A percentile compares a stretch with the other conserved stretches of the same genome.
These are phyloP conservation scores for Exophiala alcalophila DNA, from an alignment of 2,329 filamentous ascomycete species.

Conservation along the genomic window DNA sequence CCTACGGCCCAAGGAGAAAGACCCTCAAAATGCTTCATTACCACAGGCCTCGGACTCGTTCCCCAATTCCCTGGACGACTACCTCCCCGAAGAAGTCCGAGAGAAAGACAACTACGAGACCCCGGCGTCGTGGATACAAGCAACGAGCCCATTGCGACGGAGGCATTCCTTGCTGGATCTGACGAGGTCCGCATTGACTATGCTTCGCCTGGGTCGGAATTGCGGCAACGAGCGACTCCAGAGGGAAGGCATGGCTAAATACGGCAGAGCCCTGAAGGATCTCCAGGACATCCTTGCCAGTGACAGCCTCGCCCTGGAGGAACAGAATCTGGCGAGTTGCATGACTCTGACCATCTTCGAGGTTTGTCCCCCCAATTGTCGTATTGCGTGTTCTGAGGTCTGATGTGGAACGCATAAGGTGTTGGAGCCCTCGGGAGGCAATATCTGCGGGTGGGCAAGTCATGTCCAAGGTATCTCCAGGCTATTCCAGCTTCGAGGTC, in stretches of 20 bases:
- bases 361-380: background rate
- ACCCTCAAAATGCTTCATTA: background rate
- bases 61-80: slow-evolving; percentile 3
- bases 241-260: slow-evolving; percentile 13
- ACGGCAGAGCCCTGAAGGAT: slow-evolving; percentile 10
- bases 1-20: background rate
- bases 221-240: slow-evolving; percentile 10
- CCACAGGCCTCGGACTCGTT: slow-evolving; percentile 2
- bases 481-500: slow-evolving; percentile 35
- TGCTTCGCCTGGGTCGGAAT: slow-evolving; percentile 11
- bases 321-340: slow-evolving; percentile 17
- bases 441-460: slow-evolving; percentile 13
- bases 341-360: slow-evolving; percentile 14
- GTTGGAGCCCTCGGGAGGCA: slow-evolving; percentile 8
- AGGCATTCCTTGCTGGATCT: slow-evolving; percentile 11
- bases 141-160: slow-evolving; percentile 3
- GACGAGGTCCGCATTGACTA: slow-evolving; percentile 12
- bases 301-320: slow-evolving; percentile 11
- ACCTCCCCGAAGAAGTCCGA: slow-evolving; percentile 3
- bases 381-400: too few species aligned
- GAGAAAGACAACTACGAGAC: background rate
- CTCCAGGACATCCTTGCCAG: slow-evolving; percentile 14
- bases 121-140: slow-evolving; percentile 14
- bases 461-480: slow-evolving; percentile 11
- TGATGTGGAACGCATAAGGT: slow-evolving; percentile 6